Percentiles rank a stretch among this genome's conserved stretches.
Evolutionary conservation across 1,284 basidiomycete genomes (phyloP).

Genomic region (Tremellales sp.): DNA sequence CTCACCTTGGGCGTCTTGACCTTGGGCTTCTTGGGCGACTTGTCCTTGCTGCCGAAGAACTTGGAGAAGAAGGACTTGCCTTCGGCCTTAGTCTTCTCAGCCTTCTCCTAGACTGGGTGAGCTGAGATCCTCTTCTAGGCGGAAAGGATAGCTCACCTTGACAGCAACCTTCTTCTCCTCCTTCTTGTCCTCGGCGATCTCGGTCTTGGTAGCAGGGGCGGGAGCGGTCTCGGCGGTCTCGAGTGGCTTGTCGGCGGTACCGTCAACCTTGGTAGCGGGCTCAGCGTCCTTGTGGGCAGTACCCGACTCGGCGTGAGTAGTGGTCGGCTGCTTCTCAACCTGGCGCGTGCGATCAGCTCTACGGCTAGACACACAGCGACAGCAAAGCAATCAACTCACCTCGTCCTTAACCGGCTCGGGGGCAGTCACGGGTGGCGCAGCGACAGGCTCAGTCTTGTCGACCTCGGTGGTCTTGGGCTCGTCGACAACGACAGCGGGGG

Average conservation of each 20-base stretch:
- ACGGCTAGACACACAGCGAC: no score
- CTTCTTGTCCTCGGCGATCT: conserved; percentile 12
- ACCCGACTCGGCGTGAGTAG: conserved; percentile 32
- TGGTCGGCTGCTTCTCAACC: conserved; percentile 30
- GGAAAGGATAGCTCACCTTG: conserved; percentile 24
- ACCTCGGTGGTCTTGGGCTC: neutral
- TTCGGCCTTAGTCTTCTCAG: conserved; percentile 38
- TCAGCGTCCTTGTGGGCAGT: conserved; percentile 32
- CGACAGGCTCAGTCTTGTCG: neutral
- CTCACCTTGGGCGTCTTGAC: conserved; percentile 42
- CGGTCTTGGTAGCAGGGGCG: neutral
- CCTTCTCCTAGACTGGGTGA: conserved; percentile 23
- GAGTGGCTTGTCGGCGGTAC: conserved; percentile 22
- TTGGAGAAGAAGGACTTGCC: conserved; percentile 40
- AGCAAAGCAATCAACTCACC: no score
- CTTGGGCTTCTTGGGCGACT: conserved; percentile 42
- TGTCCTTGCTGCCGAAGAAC: conserved; percentile 32
- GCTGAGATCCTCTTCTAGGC: neutral
- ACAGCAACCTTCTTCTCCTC: conserved; percentile 32
- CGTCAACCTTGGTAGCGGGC: conserved; percentile 29
- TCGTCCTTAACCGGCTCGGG: neutral
- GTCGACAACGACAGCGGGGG: neutral
- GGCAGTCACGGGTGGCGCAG: neutral
- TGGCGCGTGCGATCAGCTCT: neutral
- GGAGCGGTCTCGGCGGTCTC: conserved; percentile 9